A percentile compares a stretch with the other conserved stretches of the same genome.
phyloP scores from a whole-genome alignment of 2,329 filamentous ascomycete genomes.

The Setomelanomma holmii region DNA sequence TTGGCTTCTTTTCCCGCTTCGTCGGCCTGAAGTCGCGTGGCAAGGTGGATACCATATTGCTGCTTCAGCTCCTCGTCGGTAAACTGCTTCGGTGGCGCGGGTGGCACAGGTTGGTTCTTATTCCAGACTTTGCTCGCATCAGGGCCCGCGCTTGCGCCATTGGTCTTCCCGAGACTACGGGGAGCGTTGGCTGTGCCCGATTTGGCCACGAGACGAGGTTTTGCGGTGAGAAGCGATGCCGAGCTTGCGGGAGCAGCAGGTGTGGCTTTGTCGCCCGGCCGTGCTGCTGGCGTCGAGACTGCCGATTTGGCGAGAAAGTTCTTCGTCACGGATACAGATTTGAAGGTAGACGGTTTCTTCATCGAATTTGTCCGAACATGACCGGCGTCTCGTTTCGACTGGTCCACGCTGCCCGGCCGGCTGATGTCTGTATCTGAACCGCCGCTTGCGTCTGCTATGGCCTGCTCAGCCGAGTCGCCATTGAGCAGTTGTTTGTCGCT shows the following conservation, averaged over 20 bases:
- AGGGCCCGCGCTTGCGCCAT: conserved; percentile 67
- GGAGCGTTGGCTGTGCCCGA: conserved; percentile 66
- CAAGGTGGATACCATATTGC: conserved; percentile 86
- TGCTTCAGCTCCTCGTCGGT: conserved; percentile 86
- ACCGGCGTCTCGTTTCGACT: conserved; percentile 63
- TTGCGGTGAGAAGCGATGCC: conserved; percentile 61
- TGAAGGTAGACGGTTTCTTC: conserved; percentile 81
- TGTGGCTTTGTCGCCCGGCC: conserved; percentile 63
- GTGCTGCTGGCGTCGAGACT: conserved; percentile 59
- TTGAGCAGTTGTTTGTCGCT: conserved; percentile 41
- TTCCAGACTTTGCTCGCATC: conserved; percentile 84
- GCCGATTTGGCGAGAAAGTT: conserved; percentile 79
- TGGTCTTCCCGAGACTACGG: conserved; percentile 62
- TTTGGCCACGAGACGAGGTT: conserved; percentile 79
- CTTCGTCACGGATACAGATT: conserved; percentile 84
- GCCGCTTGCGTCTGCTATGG: conserved; percentile 72
- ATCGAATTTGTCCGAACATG: conserved; percentile 65
- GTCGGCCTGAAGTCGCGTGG: conserved; percentile 77
- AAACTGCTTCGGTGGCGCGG: conserved; percentile 78
- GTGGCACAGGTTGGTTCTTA: conserved; percentile 79
- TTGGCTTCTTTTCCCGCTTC: conserved; percentile 77
- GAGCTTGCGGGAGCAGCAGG: conserved; percentile 50
- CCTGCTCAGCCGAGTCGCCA: conserved; percentile 44
- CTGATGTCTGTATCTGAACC: conserved; percentile 80
- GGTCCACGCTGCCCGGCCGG: conserved; percentile 60